These are phyloP conservation scores for Sarocladium brachiariae DNA, from an alignment of 2,329 filamentous ascomycete genomes.

Conservation along the genomic window DNA sequence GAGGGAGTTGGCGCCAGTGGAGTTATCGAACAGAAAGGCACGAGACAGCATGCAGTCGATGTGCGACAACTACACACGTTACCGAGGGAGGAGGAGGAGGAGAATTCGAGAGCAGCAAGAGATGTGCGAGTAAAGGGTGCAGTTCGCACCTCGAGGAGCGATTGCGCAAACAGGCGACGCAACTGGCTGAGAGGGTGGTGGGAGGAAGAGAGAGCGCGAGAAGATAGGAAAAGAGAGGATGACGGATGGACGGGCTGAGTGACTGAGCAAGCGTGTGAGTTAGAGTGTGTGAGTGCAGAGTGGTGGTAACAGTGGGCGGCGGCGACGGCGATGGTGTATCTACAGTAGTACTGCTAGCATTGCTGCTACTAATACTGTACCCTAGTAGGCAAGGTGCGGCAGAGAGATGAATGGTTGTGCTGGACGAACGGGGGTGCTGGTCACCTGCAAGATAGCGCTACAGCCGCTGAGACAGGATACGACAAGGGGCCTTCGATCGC, in stretches of 20 bases:
- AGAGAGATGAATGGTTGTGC: too few species aligned
- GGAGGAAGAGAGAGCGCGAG: not conserved
- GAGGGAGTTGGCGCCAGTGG: conserved; percentile 1
- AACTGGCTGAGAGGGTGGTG: not conserved
- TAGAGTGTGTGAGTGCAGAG: not conserved
- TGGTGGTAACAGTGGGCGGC: not conserved
- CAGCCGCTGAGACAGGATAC: not conserved
- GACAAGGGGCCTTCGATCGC: too few species aligned
- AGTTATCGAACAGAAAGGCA: conserved; percentile 3
- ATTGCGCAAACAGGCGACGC: conserved; percentile 5
- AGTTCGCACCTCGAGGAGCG: conserved; percentile 7
- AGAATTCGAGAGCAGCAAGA: not conserved
- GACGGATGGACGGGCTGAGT: not conserved
- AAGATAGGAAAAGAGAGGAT: not conserved
- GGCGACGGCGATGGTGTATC: too few species aligned
- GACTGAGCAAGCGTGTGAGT: not conserved
- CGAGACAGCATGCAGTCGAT: not conserved
- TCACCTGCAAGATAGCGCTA: not conserved
- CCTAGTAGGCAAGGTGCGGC: too few species aligned
- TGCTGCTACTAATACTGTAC: too few species aligned
- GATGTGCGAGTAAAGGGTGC: not conserved
- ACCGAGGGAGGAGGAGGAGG: not conserved
- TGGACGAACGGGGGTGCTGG: not conserved
- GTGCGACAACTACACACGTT: not conserved
- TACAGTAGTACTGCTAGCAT: too few species aligned